Evolutionary conservation across 768 basidiomycete genomes (phyloP).

Genomic region (Termitomyces sp.): DNA sequence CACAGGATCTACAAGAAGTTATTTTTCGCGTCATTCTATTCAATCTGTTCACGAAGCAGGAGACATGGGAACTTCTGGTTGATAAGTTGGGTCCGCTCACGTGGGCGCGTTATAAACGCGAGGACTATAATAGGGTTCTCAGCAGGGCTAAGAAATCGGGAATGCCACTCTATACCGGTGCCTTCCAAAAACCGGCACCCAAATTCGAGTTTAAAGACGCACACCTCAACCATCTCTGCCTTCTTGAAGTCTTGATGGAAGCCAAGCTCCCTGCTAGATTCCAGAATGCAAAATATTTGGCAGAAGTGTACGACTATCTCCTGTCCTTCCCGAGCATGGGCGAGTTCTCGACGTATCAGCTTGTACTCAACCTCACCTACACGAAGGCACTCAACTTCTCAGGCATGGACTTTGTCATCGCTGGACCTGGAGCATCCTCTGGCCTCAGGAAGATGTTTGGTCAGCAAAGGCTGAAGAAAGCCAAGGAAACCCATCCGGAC

Average conservation of each 20-base stretch:
- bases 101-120: slow-evolving; percentile 54
- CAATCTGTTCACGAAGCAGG: slow-evolving; percentile 66
- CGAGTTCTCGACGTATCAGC: slow-evolving; percentile 71
- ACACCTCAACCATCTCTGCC: slow-evolving; percentile 59
- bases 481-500: slow-evolving; percentile 23
- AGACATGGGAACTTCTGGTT: slow-evolving; percentile 65
- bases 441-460: slow-evolving; percentile 73
- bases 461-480: slow-evolving; percentile 25
- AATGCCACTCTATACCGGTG: slow-evolving; percentile 56
- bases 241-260: slow-evolving; percentile 59
- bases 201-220: slow-evolving; percentile 41
- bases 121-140: slow-evolving; percentile 52
- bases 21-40: slow-evolving; percentile 71
- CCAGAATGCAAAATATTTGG: slow-evolving; percentile 46
- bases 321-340: slow-evolving; percentile 66
- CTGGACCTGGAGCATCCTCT: slow-evolving; percentile 62
- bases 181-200: slow-evolving; percentile 72
- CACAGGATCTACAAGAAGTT: slow-evolving; percentile 55
- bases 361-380: slow-evolving; percentile 58
- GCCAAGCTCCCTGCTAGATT: slow-evolving; percentile 48
- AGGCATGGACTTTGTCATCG: slow-evolving; percentile 64
- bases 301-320: slow-evolving; percentile 60
- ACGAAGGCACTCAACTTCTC: slow-evolving; percentile 56
- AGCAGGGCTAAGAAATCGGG: slow-evolving; percentile 31
- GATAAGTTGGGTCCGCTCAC: slow-evolving; percentile 51